These are phyloP conservation scores for Herpetomonas samuelpessoai DNA, from an alignment of 208 protist genomes.

Conservation along the genomic window DNA sequence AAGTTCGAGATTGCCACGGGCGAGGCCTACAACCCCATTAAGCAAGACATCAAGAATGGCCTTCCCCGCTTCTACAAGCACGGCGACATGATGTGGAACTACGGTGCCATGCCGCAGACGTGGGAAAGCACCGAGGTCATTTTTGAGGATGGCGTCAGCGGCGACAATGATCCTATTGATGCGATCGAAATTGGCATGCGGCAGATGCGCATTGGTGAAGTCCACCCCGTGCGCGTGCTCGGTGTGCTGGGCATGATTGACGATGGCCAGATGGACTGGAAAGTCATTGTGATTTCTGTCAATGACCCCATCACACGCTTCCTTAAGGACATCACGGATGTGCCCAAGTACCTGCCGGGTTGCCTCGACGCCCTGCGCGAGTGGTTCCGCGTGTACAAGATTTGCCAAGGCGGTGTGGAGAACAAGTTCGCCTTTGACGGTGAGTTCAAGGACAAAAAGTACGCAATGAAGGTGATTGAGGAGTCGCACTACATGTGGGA, in stretches of 20 bases:
- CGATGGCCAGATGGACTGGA: conserved; percentile 95
- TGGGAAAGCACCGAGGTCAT: conserved; percentile 93
- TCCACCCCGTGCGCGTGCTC: conserved; percentile 87
- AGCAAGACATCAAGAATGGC: conserved; percentile 96
- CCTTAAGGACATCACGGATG: conserved; percentile 87
- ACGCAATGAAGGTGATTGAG: conserved; percentile 83
- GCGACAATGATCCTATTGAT: conserved; percentile 94
- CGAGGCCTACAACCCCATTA: conserved; percentile 95
- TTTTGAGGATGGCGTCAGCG: conserved; percentile 75
- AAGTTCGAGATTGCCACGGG: conserved; percentile 96
- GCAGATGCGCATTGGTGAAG: conserved; percentile 79
- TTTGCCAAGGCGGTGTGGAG: conserved; percentile 88
- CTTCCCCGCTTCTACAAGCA: conserved; percentile 95
- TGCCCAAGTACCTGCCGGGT: conserved; percentile 87
- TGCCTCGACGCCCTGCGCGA: conserved; percentile 86
- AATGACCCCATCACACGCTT: conserved; percentile 89
- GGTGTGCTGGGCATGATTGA: conserved; percentile 94
- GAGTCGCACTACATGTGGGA: conserved; percentile 93
- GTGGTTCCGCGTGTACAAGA: conserved; percentile 93
- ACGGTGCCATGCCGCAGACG: conserved; percentile 95
- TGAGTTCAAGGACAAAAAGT: conserved; percentile 86
- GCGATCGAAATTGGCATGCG: conserved; percentile 89
- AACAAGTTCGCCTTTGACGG: conserved; percentile 92
- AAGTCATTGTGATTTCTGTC: conserved; percentile 91
- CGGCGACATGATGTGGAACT: conserved; percentile 97